These are phyloP conservation scores for Scopulariopsis brevicaulis DNA, from an alignment of 2,329 filamentous ascomycete species.

Conservation along the genomic window DNA sequence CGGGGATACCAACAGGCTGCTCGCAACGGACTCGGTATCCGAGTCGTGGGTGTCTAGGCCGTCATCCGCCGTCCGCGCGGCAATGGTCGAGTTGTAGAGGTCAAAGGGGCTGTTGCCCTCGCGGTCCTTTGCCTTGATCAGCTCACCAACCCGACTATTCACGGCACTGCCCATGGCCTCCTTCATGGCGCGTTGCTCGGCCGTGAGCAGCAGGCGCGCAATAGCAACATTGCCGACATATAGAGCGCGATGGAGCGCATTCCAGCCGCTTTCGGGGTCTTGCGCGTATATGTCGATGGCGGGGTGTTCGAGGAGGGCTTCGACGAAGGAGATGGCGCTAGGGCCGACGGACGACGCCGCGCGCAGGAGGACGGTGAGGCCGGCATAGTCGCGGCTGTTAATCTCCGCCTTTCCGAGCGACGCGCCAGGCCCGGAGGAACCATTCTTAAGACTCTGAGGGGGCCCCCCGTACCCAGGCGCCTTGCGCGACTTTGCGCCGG, in stretches of 20 bases:
- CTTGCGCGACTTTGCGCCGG: conserved; percentile 37
- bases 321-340: conserved; percentile 62
- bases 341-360: conserved; percentile 64
- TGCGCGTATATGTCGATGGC: conserved; percentile 76
- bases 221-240: conserved; percentile 85
- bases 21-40: conserved; percentile 29
- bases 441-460: conserved; percentile 27
- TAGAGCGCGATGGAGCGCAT: conserved; percentile 78
- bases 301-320: conserved; percentile 70
- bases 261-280: conserved; percentile 92
- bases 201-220: conserved; percentile 69
- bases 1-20: conserved; percentile 1
- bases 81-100: conserved; percentile 79
- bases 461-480: conserved; percentile 35
- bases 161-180: conserved; percentile 48
- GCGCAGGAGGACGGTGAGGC: conserved; percentile 75
- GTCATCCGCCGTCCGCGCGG: conserved; percentile 53
- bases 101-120: conserved; percentile 94
- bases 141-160: conserved; percentile 50
- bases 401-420: conserved; percentile 52
- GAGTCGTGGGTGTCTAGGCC: conserved; percentile 24
- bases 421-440: conserved; percentile 2
- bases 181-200: conserved; percentile 55
- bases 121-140: conserved; percentile 92
- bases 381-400: conserved; percentile 73